Conservation (phyloP, 2,329 filamentous ascomycete species). For the Fusarium musae region DNA sequence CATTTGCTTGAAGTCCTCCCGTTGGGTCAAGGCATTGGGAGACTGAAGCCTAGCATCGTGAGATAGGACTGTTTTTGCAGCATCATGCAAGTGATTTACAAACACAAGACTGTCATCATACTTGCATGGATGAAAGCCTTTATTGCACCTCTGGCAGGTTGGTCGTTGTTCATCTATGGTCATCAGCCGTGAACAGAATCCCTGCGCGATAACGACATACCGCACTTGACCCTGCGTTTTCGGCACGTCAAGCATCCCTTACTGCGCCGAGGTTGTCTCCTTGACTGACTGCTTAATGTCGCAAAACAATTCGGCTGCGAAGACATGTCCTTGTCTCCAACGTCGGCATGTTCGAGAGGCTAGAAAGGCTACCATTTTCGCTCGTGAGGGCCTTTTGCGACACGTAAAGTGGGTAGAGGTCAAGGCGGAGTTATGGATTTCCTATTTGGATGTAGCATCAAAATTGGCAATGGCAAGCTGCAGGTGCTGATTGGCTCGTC, state of each 20-base stretch:
- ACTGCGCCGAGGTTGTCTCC: neutral
- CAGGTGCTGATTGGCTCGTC: neutral
- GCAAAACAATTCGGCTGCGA: neutral
- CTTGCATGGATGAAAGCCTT: neutral
- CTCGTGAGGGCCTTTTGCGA: neutral
- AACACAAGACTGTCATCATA: neutral
- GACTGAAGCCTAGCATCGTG: too few relatives aligned
- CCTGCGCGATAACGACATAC: neutral
- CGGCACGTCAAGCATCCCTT: slow-evolving; percentile 2
- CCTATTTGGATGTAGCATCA: neutral
- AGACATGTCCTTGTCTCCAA: neutral
- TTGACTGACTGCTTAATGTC: neutral
- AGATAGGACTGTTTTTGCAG: too few relatives aligned
- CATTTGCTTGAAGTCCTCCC: neutral
- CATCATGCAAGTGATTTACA: neutral
- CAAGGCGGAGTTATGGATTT: neutral
- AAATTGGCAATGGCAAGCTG: neutral
- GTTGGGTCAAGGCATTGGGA: neutral
- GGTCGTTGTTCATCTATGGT: neutral
- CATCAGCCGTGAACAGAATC: neutral
- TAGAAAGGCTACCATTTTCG: neutral
- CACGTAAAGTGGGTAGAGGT: neutral
- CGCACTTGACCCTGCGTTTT: neutral
- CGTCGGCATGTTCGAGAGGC: neutral
- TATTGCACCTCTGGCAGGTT: neutral